Evolutionary conservation across 2,329 filamentous ascomycete species (phyloP).

Genomic region (Dendryphion nanum): DNA sequence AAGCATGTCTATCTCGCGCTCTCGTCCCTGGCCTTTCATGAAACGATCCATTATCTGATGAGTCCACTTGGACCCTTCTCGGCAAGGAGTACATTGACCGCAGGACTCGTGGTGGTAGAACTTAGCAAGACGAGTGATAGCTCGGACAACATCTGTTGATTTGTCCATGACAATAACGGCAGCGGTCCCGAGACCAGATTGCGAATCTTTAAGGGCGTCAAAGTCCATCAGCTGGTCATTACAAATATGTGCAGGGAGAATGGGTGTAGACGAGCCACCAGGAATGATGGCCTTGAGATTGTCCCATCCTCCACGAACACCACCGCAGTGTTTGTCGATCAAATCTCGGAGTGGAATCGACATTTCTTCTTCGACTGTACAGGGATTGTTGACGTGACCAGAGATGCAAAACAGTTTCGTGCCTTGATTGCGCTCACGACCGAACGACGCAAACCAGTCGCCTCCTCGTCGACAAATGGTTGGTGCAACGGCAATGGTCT

Average conservation of each 20-base stretch:
- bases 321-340: slow-evolving; percentile 97
- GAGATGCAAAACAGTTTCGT: slow-evolving; percentile 99
- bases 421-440: slow-evolving; percentile 91
- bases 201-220: slow-evolving; percentile 94
- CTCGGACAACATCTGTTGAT: slow-evolving; percentile 90
- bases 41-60: slow-evolving; percentile 98
- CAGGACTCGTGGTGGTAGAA: slow-evolving; percentile 99
- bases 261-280: slow-evolving; percentile 93
- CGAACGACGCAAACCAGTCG: slow-evolving; percentile 90
- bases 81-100: slow-evolving; percentile 98
- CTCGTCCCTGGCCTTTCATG: slow-evolving; percentile 82
- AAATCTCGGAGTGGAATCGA: slow-evolving; percentile 93
- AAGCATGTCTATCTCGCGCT: slow-evolving; percentile 97
- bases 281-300: slow-evolving; percentile 95
- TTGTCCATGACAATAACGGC: slow-evolving; percentile 99
- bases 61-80: slow-evolving; percentile 98
- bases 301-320: slow-evolving; percentile 95
- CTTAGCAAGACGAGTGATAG: slow-evolving; percentile 86
- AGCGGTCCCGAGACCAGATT: slow-evolving; percentile 94
- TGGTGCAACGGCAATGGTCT: slow-evolving; percentile 91
- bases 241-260: slow-evolving; percentile 85
- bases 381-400: slow-evolving; percentile 97
- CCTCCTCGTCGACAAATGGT: slow-evolving; percentile 93
- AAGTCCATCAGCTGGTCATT: slow-evolving; percentile 99
- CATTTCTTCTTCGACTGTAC: slow-evolving; percentile 99